phyloP scores from a whole-genome alignment of 371 early-diverging fungal genomes.

The Chytridiales sp. region DNA sequence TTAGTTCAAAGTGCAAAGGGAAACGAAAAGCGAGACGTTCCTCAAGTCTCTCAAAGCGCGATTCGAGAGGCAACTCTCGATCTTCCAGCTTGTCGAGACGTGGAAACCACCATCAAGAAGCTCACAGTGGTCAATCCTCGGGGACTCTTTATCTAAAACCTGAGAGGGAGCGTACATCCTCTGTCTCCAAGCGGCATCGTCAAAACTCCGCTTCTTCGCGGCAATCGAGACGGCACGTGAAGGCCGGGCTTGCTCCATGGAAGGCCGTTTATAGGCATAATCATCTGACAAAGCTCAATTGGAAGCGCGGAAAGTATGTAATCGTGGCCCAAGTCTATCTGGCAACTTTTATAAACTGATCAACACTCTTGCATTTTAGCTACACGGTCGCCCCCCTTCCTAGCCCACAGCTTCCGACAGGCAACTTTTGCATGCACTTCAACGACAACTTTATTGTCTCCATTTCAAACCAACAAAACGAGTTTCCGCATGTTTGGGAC shows the following conservation, averaged over 20 bases:
- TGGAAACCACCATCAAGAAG: not conserved
- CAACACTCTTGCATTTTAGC: no score
- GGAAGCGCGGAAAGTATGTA: constrained; percentile 33
- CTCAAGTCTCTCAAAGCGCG: not conserved
- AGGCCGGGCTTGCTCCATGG: constrained; percentile 32
- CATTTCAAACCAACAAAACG: constrained; percentile 10
- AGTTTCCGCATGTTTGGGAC: constrained; percentile 29
- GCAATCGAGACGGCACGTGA: constrained; percentile 9
- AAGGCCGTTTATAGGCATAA: constrained; percentile 43
- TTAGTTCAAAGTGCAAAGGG: not conserved
- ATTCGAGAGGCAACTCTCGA: not conserved
- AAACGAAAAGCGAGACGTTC: not conserved
- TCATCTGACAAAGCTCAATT: constrained; percentile 37
- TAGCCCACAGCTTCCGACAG: not conserved
- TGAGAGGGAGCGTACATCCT: not conserved
- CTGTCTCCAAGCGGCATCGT: not conserved
- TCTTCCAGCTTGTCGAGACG: not conserved
- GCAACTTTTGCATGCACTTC: constrained; percentile 28
- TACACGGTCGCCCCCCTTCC: not conserved
- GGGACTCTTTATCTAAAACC: not conserved
- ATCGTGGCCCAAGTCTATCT: not conserved
- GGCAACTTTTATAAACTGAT: not conserved
- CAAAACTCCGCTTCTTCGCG: not conserved
- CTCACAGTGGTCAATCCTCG: not conserved
- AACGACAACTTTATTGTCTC: constrained; percentile 27